Evolutionary conservation across 2,329 filamentous ascomycete species (phyloP), one percentile per base, ranked within the genome.

Genomic region (Claviceps pazoutovae): DNA sequence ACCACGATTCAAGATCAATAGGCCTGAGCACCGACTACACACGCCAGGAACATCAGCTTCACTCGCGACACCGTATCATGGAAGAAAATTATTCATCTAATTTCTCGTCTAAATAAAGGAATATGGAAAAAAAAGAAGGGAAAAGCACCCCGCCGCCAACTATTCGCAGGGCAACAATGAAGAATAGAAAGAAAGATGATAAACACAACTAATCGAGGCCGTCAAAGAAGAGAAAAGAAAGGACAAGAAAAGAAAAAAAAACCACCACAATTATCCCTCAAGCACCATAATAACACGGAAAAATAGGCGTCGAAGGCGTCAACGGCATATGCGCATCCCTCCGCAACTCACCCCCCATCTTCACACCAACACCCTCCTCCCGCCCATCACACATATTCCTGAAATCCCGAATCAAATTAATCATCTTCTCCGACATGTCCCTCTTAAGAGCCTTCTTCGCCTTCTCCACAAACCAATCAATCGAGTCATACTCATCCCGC

Each of bases 401-500:
- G 23, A 54, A 54, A n/a, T 54, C 50, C 13, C 47, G 48, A 8
- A 54, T 51, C n/a, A 50, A n/a, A 13, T 30, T 41, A 9, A 52
- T 36, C 46, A 52, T 48, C n/a, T 21, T 52, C 13, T 54, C 38
- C 5, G 54, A 53, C 13, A 54, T 11, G 6, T 54, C 46, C 19
- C 19, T 38, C 34, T 48, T 50, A 9, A 50, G 34, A 13, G 11
- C 34, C 30, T 21, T 44, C 34, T 19, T 43, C 19, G 53, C 46
- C 48, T 52, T 56, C 17, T 54, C 50, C 2, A 48, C 48, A 16
- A 57, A 57, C 52, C 55, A 56, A 26, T 55, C 50, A 5, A 57
- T 38, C 5, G 55, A 56, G 56, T 70, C 68, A 47, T 68, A 70
- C 0, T 58, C 56, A 21, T 69, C 65, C 5, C 66, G 66, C 54